Evolutionary conservation across 805 yeast genomes (phyloP).

Genomic region (Yueomyces sp.): DNA sequence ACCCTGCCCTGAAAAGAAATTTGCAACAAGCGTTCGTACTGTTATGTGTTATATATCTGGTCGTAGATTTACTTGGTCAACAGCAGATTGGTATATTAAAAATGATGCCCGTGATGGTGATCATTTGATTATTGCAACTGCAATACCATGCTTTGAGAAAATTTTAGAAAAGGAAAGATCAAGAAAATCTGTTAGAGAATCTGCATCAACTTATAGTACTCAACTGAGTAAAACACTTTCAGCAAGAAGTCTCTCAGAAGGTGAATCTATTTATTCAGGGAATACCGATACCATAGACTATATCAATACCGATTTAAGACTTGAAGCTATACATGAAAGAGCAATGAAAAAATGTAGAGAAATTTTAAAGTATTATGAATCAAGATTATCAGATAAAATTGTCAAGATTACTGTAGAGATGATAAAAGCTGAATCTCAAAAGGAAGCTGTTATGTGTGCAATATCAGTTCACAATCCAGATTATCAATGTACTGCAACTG

Average conservation of each 20-base stretch:
- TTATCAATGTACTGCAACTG: constrained; percentile 21
- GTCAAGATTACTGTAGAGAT: constrained; percentile 22
- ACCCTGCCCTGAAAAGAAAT: background rate
- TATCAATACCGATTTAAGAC: constrained; percentile 6
- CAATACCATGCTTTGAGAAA: constrained; percentile 28
- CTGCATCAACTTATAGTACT: background rate
- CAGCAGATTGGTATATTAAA: constrained; percentile 54
- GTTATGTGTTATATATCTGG: constrained; percentile 52
- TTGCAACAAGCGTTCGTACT: constrained; percentile 23
- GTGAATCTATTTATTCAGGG: background rate
- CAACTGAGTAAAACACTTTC: background rate
- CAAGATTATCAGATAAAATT: constrained; percentile 8
- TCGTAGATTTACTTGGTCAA: constrained; percentile 61
- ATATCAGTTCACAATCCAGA: constrained; percentile 19
- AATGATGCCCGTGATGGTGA: constrained; percentile 49
- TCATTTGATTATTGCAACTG: constrained; percentile 43
- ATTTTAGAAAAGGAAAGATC: constrained; percentile 3
- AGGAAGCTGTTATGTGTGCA: constrained; percentile 11
- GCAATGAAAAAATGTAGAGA: constrained; percentile 13
- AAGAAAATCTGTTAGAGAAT: constrained; percentile 1
- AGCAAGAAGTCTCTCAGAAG: background rate
- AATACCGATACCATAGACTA: background rate
- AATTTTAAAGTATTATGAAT: constrained; percentile 16
- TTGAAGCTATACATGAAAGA: constrained; percentile 16
- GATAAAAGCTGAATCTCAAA: constrained; percentile 16